Conservation (phyloP, 306 rosid species). For the Vigna mungo region DNA sequence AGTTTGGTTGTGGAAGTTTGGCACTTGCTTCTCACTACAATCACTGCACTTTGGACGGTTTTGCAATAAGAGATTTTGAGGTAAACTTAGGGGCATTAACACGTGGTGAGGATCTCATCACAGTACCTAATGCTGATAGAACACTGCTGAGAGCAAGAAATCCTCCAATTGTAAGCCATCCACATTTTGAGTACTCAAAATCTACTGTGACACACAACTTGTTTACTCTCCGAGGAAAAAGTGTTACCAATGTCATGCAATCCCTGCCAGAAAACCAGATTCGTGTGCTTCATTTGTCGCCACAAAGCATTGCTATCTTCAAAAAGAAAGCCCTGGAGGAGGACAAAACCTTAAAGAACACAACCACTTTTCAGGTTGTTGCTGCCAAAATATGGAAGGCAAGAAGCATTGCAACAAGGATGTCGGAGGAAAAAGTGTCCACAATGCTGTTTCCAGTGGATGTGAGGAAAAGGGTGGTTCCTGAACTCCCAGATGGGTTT, state of each 20-base stretch:
- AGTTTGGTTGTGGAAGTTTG: constrained; percentile 65
- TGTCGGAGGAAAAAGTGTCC: constrained; percentile 41
- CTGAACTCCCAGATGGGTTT: constrained; percentile 49
- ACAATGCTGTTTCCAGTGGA: constrained; percentile 62
- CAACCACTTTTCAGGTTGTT: constrained; percentile 55
- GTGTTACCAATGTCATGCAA: background rate
- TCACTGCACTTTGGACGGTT: constrained; percentile 63
- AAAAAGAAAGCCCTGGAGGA: constrained; percentile 44
- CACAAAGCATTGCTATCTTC: constrained; percentile 41
- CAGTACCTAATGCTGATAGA: constrained; percentile 53
- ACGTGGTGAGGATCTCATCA: constrained; percentile 39
- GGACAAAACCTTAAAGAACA: constrained; percentile 34
- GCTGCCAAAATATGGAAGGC: constrained; percentile 68
- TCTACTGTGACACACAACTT: background rate
- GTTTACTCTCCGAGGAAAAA: constrained; percentile 45
- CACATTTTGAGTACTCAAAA: constrained; percentile 63
- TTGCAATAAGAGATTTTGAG: constrained; percentile 54
- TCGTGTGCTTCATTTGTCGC: constrained; percentile 46
- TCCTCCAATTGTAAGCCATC: constrained; percentile 57
- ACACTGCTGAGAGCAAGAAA: constrained; percentile 55
- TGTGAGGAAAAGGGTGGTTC: constrained; percentile 51
- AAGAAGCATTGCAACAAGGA: constrained; percentile 49
- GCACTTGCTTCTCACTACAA: constrained; percentile 62
- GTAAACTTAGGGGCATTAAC: constrained; percentile 60
- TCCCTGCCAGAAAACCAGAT: constrained; percentile 23